Evolutionary conservation across 2,329 filamentous ascomycete genomes (phyloP).

Genomic region (Alternaria brassicae): DNA sequence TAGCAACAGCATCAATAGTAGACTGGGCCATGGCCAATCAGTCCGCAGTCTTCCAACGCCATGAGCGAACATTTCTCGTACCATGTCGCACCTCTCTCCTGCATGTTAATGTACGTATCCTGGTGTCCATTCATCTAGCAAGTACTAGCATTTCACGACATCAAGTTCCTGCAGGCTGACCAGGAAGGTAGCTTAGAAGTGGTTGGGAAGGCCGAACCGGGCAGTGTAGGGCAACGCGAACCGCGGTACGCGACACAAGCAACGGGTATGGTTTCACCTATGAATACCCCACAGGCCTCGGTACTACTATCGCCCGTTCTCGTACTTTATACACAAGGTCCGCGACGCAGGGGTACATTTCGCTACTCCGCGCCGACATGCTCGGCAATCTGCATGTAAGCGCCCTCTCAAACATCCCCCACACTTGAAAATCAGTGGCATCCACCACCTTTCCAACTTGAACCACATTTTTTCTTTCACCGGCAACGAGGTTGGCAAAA

Average conservation of each 20-base stretch:
- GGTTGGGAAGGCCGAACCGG: slow-evolving; percentile 33
- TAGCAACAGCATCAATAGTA: slow-evolving; percentile 45
- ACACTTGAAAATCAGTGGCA: slow-evolving; percentile 7
- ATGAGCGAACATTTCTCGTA: slow-evolving; percentile 26
- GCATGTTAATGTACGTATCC: slow-evolving; percentile 34
- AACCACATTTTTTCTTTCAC: slow-evolving; percentile 2
- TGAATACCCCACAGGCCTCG: slow-evolving; percentile 23
- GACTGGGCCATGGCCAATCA: slow-evolving; percentile 30
- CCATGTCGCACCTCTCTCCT: slow-evolving; percentile 34
- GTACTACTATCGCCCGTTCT: slow-evolving; percentile 28
- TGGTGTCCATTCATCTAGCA: slow-evolving; percentile 34
- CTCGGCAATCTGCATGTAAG: slow-evolving; percentile 28
- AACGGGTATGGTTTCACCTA: slow-evolving; percentile 43
- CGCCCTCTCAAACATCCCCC: slow-evolving; percentile 21
- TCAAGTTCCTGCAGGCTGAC: slow-evolving; percentile 36
- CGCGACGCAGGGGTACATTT: slow-evolving; percentile 34
- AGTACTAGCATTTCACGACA: slow-evolving; percentile 25
- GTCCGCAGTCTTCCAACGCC: slow-evolving; percentile 16
- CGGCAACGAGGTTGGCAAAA: background rate
- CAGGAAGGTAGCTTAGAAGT: slow-evolving; percentile 26
- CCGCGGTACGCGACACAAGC: slow-evolving; percentile 36
- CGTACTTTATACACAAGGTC: slow-evolving; percentile 30
- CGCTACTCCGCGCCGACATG: slow-evolving; percentile 6
- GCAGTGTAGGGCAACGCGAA: slow-evolving; percentile 26
- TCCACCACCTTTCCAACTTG: background rate